Base-by-base conservation (phyloP, 2,329 filamentous ascomycete species). In the Ophiocordyceps robertsii region DNA sequence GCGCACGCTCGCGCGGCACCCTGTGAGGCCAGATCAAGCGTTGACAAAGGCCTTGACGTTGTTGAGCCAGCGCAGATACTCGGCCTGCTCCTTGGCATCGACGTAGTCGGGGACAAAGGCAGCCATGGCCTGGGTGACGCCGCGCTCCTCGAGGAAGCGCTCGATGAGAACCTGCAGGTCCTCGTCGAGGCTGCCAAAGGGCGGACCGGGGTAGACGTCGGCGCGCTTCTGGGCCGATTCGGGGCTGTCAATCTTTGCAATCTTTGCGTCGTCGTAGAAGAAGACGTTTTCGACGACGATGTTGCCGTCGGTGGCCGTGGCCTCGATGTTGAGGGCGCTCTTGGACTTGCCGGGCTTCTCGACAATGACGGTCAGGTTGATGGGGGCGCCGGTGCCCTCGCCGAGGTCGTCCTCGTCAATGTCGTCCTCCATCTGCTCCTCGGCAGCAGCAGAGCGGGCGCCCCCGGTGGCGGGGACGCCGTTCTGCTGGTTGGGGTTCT, bases 81-180 rank as follows among this genome's bases (percentile, higher is more conserved):
- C 92, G 68, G 80, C 84, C 77, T 96, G 90, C 77, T 98, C 92
- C 81, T 98, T 98, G 67, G 84, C 78, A 61, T 96, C 88, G 58
- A 96, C 89, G 69, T 95, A 98, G 63, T 96, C 89, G 32, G 89
- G 87, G 37, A 94, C 82, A 64, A 96, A 95, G 52, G 89, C 69
- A 42, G 89, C 90, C 54, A 98, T 75, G 45, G 82, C 77, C 54
- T 83, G 80, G 57, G 90, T 87, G 65, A 98, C 78, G 50, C 90
- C 92, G 54, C 92, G 79, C 75, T 95, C 92, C 65, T 95, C 88
- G 49, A 98, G 76, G 69, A 90, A 98, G 54, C 83, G 79, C 74
- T 96, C 90, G 61, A 96, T 73, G 54, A 95, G 74, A 42, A 87
- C 74, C 72, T 96, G 90, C 37, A 98, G 77, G 61, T 96, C 90